Evolutionary conservation across 495 filamentous ascomycete species (phyloP), one percentile per base, ranked within the genome.

Genomic region (Penicillium cataractarum): DNA sequence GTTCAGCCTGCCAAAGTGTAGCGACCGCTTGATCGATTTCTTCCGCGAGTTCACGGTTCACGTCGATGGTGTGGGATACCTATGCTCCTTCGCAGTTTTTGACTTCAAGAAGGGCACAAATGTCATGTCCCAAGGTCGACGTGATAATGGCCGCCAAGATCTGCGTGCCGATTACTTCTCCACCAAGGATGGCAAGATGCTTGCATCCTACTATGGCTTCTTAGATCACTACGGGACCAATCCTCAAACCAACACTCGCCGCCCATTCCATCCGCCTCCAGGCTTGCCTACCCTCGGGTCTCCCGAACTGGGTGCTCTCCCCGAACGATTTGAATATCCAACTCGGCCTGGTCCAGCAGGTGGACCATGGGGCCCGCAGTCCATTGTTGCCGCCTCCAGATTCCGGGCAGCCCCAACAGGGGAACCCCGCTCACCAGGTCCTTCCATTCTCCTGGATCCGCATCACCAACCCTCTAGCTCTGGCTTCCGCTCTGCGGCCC

Each of bases 41-140:
- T 97, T 99, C 78, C 86, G 95, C 17, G 95, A 99, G 71, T 97
- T 97, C 69, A 97, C 95, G 1, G 87, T 99, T 21, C 94, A 98
- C 67, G 92, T 99, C 12, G 96, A 99, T 77, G 95, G 95, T 0
- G 83, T 99, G 59, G 95, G 95, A 37, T 92, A 96, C 70, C 91
- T 98, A 21, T 99, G 95, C 74, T 96, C 92, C 15, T 97, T 97
- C 76, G 95, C 93, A 21, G 92, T 97, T n/a, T 99, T 99, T 65
- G 91, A 97, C 65, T 99, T 98, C 80, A 91, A 97, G 73, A 93
- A 90, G 68, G 90, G 88, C 27, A 78, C 84, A 19, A 88, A 88
- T 59, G 86, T 81, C 55, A 79, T 78, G 26, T 75, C 79, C 27
- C 78, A 76, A 57, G 68, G 64, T n/a, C 76, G 69, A n/a, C 70